Base-by-base conservation (phyloP, 805 yeast genomes). In the Kluyveromyces lactis region DNA sequence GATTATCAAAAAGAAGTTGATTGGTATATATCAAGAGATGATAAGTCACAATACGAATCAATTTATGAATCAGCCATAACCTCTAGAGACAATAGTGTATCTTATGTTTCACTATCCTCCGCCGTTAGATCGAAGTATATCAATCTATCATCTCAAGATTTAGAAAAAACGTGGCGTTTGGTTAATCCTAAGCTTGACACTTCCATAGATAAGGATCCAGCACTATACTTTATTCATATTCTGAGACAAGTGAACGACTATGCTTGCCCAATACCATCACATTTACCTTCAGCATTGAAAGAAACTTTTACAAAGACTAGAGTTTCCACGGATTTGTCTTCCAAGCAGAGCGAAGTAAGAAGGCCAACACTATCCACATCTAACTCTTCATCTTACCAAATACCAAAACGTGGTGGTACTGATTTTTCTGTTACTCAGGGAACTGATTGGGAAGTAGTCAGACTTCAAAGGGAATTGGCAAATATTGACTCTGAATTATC, bases 1-100 rank as follows among this genome's bases (percentile, higher is more conserved):
- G 21, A 34, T 2, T 18, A 24, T 23, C 34, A 17, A 7, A 29
- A 29, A 15, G 28, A 65, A 52, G 86, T 92, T 55, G 95, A 89
- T 58, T 92, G 98, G 98, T 92, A 92, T 64, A 87, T 92, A 48
- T 79, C 95, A 3, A 97, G 97, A 17, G 72, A 79, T 8, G 97
- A 92, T 53, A 77, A 79, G 54, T 50, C 75, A 2, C 74, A 81
- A 12, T 92, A 92, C 62, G 90, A 85, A 54, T 69, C 81, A 24
- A 76, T 92, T 26, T 84, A 87, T 57, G 68, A 79, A 28, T 19
- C 50, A 1, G 47, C 56, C 29, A 40, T 43, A 12, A 71, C 81
- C 19, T 78, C 86, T 39, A 66, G 83, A 38, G 97, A 90, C 63
- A 97, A 97, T 8, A 70, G 95, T 44, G 78, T 87, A 31, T 70